Conservation (phyloP, 1,139 yeast genomes). For the Debaryomyces coudertii region DNA sequence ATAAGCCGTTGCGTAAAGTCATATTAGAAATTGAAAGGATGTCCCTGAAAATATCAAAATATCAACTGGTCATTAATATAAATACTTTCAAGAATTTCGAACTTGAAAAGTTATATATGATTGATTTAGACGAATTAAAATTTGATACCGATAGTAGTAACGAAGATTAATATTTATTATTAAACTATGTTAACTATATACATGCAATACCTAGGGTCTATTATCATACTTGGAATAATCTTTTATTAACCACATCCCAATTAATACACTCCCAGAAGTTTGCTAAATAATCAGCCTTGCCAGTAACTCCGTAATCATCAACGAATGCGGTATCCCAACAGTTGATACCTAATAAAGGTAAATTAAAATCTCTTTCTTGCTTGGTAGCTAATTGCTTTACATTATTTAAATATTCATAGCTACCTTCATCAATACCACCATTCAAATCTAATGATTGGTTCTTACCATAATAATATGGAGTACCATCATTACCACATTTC, state of each 20-base stretch:
- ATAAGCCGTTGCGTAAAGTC: constrained; percentile 27
- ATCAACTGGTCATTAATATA: constrained; percentile 25
- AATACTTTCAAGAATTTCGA: constrained; percentile 8
- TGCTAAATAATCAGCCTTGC: constrained; percentile 72
- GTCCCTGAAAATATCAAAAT: constrained; percentile 24
- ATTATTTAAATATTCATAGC: constrained; percentile 49
- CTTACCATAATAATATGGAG: constrained; percentile 82
- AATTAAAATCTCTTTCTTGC: constrained; percentile 62
- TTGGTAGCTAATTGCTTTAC: constrained; percentile 48
- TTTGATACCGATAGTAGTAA: neutral
- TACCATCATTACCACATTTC: constrained; percentile 80
- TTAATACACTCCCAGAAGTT: constrained; percentile 79
- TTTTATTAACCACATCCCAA: constrained; percentile 81
- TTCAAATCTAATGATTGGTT: constrained; percentile 78
- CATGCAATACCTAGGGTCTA: constrained; percentile 6
- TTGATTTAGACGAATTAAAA: constrained; percentile 19
- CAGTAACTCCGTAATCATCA: constrained; percentile 79
- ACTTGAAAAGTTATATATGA: constrained; percentile 13
- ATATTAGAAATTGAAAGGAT: constrained; percentile 31
- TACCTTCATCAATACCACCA: constrained; percentile 62
- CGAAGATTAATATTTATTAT: constrained; percentile 12
- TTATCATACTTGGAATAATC: constrained; percentile 48
- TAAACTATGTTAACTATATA: constrained; percentile 8
- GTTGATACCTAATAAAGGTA: constrained; percentile 80
- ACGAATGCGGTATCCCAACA: constrained; percentile 89